These are phyloP conservation scores for Carex cristatella DNA, from an alignment of 176 grass and related monocot species.

Conservation along the genomic window DNA sequence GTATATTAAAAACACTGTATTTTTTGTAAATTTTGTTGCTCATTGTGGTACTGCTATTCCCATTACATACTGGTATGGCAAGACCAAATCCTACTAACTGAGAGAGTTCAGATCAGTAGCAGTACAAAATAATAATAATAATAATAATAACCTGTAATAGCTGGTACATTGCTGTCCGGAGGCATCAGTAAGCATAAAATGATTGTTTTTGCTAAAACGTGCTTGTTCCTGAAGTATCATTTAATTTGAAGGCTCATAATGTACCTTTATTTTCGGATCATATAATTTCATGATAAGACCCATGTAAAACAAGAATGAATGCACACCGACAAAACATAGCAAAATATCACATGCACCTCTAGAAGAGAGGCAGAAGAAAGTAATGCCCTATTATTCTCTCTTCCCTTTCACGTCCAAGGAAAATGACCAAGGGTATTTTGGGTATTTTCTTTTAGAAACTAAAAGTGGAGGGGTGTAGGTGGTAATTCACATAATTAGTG, in stretches of 20 bases:
- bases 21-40: constrained; percentile 6
- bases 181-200: neutral
- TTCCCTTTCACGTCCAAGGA: neutral
- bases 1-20: constrained; percentile 34
- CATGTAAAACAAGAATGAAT: neutral
- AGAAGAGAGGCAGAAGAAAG: neutral
- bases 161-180: neutral
- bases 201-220: neutral
- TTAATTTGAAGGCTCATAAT: neutral
- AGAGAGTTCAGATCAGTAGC: neutral
- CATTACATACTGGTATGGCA: neutral
- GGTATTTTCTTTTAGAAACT: neutral
- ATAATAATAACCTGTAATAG: neutral
- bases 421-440: neutral
- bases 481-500: neutral
- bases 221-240: neutral
- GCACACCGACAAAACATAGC: neutral
- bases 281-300: neutral
- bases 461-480: neutral
- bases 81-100: neutral
- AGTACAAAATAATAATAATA: neutral
- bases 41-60: constrained; percentile 5
- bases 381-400: neutral
- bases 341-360: neutral
- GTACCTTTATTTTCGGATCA: neutral